Percentiles rank a stretch among this genome's conserved stretches.
phyloP scores from a whole-genome alignment of 1,139 yeast genomes.

The Protomyces inundatus region DNA sequence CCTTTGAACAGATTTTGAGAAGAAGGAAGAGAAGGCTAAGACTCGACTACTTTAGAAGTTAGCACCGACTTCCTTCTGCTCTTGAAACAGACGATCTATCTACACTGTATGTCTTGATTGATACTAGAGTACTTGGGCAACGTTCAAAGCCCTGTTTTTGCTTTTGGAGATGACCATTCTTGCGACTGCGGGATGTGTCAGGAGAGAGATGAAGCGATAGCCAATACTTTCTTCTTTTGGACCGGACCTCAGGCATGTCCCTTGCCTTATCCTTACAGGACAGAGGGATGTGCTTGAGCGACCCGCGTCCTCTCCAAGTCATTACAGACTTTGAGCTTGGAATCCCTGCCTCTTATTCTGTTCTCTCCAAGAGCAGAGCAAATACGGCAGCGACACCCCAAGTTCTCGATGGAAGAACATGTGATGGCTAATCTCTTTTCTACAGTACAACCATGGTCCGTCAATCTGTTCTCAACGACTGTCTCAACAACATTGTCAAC shows the following conservation, averaged over 20 bases:
- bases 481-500: constrained; percentile 95
- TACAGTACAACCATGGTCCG: constrained; percentile 11
- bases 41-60: background rate
- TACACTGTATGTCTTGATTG: background rate
- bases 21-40: background rate
- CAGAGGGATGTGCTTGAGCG: too few relatives aligned
- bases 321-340: background rate
- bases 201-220: too few relatives aligned
- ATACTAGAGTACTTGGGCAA: too few relatives aligned
- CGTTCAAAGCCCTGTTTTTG: too few relatives aligned
- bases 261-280: too few relatives aligned
- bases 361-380: background rate
- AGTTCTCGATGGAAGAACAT: background rate
- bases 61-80: constrained; percentile 1
- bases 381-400: background rate
- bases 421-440: background rate
- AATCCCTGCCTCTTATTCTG: background rate
- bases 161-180: too few relatives aligned
- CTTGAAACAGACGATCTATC: background rate
- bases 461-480: constrained; percentile 92
- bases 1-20: background rate
- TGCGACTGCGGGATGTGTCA: too few relatives aligned
- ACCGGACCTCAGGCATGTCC: too few relatives aligned
- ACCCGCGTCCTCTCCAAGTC: background rate
- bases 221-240: too few relatives aligned